A percentile compares a stretch with the other conserved stretches of the same genome.
These are phyloP conservation scores for Phytophthora capsici DNA, from an alignment of 352 stramenopile genomes.

Conservation along the genomic window DNA sequence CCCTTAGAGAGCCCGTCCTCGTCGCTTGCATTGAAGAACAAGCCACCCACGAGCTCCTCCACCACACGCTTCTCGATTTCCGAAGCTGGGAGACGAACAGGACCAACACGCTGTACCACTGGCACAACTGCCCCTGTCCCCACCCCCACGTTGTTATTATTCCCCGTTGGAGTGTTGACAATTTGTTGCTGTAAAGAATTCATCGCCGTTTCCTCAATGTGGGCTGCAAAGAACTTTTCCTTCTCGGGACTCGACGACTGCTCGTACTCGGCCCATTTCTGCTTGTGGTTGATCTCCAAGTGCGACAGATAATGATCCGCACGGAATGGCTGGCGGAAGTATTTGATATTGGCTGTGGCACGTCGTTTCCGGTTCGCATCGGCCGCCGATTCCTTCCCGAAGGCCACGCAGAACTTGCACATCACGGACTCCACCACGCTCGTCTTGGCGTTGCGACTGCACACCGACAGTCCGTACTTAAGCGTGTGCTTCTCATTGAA, in stretches of 20 bases:
- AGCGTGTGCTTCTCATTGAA: conserved; percentile 78
- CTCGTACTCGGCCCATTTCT: conserved; percentile 72
- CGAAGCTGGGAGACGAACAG: conserved; percentile 53
- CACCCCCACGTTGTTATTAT: not conserved
- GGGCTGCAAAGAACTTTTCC: conserved; percentile 54
- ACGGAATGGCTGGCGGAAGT: conserved; percentile 71
- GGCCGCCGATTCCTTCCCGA: conserved; percentile 63
- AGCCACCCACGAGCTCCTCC: conserved; percentile 54
- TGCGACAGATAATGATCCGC: conserved; percentile 75
- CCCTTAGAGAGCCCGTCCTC: conserved; percentile 47
- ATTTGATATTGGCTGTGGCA: conserved; percentile 76
- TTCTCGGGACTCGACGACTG: conserved; percentile 58
- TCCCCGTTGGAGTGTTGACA: conserved; percentile 9
- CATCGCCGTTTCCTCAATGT: conserved; percentile 44
- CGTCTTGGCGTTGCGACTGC: conserved; percentile 58
- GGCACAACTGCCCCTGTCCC: not conserved
- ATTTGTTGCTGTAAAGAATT: conserved; percentile 43
- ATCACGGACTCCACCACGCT: conserved; percentile 66
- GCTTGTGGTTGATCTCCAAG: conserved; percentile 72
- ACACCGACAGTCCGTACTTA: conserved; percentile 75
- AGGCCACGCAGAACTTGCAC: conserved; percentile 81
- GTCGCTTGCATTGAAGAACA: conserved; percentile 59
- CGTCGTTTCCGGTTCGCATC: conserved; percentile 66
- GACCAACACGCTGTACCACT: conserved; percentile 31
- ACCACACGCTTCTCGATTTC: conserved; percentile 68